A percentile compares a stretch with the other conserved stretches of the same genome.
These are phyloP conservation scores for Blastobotrys chiropterorum DNA, from an alignment of 805 yeast genomes.

Conservation along the genomic window DNA sequence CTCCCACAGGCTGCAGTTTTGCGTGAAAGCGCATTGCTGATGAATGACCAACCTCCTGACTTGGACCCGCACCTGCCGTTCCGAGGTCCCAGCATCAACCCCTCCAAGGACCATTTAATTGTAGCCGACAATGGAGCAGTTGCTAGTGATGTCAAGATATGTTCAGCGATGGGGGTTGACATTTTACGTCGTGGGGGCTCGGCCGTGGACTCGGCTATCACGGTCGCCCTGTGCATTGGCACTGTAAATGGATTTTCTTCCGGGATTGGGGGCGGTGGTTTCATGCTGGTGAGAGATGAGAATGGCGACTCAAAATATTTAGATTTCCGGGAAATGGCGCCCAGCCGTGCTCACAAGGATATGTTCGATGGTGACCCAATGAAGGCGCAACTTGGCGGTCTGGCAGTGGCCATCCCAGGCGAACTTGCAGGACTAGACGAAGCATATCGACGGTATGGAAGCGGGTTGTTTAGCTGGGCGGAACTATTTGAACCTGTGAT, in stretches of 20 bases:
- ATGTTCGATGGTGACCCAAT: conserved; percentile 51
- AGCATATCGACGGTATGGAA: conserved; percentile 54
- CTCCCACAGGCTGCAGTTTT: not conserved
- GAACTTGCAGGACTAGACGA: conserved; percentile 78
- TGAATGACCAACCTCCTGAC: too few relatives aligned
- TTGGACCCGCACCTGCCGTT: not conserved
- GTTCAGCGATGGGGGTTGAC: conserved; percentile 57
- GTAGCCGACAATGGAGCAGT: conserved; percentile 41
- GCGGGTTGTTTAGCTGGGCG: conserved; percentile 66
- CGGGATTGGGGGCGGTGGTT: conserved; percentile 93
- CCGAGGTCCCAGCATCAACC: not conserved
- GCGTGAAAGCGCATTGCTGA: too few relatives aligned
- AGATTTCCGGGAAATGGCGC: conserved; percentile 90
- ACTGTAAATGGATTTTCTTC: conserved; percentile 73
- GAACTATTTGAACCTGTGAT: conserved; percentile 73
- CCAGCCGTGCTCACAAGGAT: conserved; percentile 49
- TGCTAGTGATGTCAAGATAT: conserved; percentile 55
- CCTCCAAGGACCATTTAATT: conserved; percentile 1
- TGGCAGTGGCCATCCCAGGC: conserved; percentile 89
- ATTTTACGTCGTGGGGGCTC: conserved; percentile 54
- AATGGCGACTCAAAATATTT: conserved; percentile 51
- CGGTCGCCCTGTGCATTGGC: conserved; percentile 85
- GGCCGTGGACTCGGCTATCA: conserved; percentile 92
- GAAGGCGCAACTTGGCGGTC: conserved; percentile 67
- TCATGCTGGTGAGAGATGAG: conserved; percentile 44